These are phyloP conservation scores for Emydomyces testavorans DNA, from an alignment of 2,329 filamentous ascomycete genomes.

Conservation along the genomic window DNA sequence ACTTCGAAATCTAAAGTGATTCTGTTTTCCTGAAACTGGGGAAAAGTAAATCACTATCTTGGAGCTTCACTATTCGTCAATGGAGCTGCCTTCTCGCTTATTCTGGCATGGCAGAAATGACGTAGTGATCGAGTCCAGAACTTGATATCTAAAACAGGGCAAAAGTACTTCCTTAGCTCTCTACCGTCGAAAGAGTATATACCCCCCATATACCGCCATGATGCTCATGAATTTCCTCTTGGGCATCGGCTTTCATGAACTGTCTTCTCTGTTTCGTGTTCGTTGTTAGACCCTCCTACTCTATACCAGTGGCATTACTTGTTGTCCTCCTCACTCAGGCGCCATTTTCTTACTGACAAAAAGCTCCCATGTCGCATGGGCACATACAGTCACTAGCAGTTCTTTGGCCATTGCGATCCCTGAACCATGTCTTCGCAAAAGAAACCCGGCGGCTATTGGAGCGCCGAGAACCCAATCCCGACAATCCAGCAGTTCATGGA, in stretches of 20 bases:
- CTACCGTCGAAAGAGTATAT: too few species aligned
- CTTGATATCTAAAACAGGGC: too few species aligned
- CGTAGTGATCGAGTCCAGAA: too few species aligned
- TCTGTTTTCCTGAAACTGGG: background rate
- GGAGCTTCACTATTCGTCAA: constrained; percentile 4
- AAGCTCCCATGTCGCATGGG: background rate
- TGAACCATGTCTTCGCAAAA: constrained; percentile 37
- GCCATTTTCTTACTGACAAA: background rate
- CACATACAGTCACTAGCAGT: background rate
- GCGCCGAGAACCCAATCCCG: constrained; percentile 69
- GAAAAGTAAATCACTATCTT: background rate
- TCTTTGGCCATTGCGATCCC: background rate
- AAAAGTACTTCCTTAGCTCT: too few species aligned
- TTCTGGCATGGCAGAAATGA: background rate
- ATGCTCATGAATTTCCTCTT: too few species aligned
- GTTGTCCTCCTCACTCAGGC: too few species aligned
- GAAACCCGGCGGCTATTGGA: constrained; percentile 59
- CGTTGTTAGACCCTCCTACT: too few species aligned
- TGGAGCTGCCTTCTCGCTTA: background rate
- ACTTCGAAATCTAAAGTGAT: background rate
- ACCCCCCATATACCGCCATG: too few species aligned
- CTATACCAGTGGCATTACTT: too few species aligned
- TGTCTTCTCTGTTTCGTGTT: too few species aligned
- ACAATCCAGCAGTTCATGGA: constrained; percentile 77
- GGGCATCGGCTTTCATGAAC: too few species aligned